A percentile compares a stretch with the other conserved stretches of the same genome.
These are phyloP conservation scores for Sextonia rubra DNA, from an alignment of 164 flowering plant genomes.

Conservation along the genomic window DNA sequence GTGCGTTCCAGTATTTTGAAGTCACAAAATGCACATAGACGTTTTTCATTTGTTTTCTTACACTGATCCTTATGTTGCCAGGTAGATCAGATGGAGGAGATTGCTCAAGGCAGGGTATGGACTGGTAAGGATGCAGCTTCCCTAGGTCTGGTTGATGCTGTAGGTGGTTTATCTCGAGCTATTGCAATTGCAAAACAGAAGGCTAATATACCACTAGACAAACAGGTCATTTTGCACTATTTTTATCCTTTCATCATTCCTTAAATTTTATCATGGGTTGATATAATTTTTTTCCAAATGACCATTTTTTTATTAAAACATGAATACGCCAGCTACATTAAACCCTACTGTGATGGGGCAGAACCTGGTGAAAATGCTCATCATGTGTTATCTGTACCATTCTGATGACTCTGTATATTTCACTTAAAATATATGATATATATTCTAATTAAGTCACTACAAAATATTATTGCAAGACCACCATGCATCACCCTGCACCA, in stretches of 20 bases:
- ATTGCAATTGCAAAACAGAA: constrained; percentile 88
- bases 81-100: constrained; percentile 87
- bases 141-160: constrained; percentile 84
- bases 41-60: constrained; percentile 1
- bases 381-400: neutral
- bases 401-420: neutral
- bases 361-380: neutral
- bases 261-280: neutral
- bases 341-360: neutral
- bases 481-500: neutral
- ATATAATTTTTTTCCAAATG: neutral
- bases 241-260: neutral
- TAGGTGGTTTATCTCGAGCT: constrained; percentile 88
- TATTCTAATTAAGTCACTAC: no score
- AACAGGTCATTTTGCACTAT: constrained; percentile 31
- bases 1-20: constrained; percentile 31
- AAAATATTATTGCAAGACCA: neutral
- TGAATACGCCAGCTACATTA: neutral
- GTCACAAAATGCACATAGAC: neutral
- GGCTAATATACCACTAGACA: constrained; percentile 76
- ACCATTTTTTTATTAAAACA: neutral
- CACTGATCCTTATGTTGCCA: constrained; percentile 14
- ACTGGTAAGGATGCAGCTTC: constrained; percentile 88
- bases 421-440: no score
- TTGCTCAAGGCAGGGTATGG: constrained; percentile 98